These are phyloP conservation scores for Polymyxa betae DNA, from an alignment of 208 protist species.

Conservation along the genomic window DNA sequence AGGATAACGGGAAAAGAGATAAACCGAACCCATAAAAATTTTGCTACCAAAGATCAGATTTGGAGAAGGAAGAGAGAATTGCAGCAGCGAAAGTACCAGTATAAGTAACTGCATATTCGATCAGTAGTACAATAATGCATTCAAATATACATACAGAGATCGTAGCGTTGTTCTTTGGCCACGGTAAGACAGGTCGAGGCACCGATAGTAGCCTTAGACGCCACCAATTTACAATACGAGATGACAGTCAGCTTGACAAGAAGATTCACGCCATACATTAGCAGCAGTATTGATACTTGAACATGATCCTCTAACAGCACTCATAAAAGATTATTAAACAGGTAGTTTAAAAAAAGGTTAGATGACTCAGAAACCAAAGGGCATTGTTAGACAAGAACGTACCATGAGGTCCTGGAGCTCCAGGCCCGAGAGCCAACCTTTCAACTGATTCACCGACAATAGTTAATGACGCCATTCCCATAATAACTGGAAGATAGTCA, in stretches of 20 bases:
- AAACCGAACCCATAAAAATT: not conserved
- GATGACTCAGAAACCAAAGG: not conserved
- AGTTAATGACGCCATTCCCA: constrained; percentile 37
- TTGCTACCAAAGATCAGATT: not conserved
- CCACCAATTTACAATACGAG: not conserved
- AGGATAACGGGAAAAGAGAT: no score
- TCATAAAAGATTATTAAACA: not conserved
- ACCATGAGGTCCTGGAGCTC: not conserved
- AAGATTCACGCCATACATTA: not conserved
- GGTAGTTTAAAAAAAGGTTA: not conserved
- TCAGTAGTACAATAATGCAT: not conserved
- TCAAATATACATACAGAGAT: not conserved
- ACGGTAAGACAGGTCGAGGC: not conserved
- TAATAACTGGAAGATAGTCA: not conserved
- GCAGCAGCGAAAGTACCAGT: not conserved
- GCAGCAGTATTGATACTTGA: not conserved
- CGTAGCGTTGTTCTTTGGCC: constrained; percentile 38
- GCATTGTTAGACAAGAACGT: not conserved
- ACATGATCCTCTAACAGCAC: not conserved
- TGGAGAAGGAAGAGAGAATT: not conserved
- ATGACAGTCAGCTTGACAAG: not conserved
- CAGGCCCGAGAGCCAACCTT: not conserved
- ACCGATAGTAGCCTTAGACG: not conserved
- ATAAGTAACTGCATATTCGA: constrained; percentile 5
- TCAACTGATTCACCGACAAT: constrained; percentile 50